phyloP scores from a whole-genome alignment of 257 asterid genomes.

The Solanum chmielewskii region DNA sequence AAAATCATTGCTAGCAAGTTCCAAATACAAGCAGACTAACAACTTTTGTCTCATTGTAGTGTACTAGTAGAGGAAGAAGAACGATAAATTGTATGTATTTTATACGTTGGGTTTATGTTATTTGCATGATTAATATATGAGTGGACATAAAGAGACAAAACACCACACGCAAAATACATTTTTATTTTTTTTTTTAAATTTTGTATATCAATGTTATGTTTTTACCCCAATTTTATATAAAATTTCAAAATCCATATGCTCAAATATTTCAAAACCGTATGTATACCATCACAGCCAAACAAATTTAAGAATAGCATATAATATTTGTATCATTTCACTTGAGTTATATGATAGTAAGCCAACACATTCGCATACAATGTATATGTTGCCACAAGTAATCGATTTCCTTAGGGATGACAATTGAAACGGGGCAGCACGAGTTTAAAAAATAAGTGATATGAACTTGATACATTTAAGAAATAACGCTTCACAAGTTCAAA shows the following conservation, averaged over 20 bases:
- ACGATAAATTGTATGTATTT: not conserved
- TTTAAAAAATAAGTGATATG: no score
- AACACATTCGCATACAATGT: no score
- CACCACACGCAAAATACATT: not conserved
- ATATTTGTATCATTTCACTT: not conserved
- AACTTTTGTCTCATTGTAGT: no score
- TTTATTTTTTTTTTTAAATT: not conserved
- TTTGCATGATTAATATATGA: not conserved
- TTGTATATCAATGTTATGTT: not conserved
- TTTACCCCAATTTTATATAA: not conserved
- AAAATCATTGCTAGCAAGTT: no score
- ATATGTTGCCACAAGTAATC: not conserved
- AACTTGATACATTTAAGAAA: not conserved
- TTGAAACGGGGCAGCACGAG: not conserved
- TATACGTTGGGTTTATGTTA: not conserved
- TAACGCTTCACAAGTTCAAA: not conserved
- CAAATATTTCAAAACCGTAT: not conserved
- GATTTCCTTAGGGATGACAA: not conserved
- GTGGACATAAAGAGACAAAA: not conserved
- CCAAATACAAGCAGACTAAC: no score
- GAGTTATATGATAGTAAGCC: not conserved
- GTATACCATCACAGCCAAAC: not conserved
- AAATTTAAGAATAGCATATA: no score
- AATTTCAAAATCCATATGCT: not conserved
- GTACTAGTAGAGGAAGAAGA: not conserved